Conservation (phyloP, 257 asterid species). For the Knoxia roxburghii region DNA sequence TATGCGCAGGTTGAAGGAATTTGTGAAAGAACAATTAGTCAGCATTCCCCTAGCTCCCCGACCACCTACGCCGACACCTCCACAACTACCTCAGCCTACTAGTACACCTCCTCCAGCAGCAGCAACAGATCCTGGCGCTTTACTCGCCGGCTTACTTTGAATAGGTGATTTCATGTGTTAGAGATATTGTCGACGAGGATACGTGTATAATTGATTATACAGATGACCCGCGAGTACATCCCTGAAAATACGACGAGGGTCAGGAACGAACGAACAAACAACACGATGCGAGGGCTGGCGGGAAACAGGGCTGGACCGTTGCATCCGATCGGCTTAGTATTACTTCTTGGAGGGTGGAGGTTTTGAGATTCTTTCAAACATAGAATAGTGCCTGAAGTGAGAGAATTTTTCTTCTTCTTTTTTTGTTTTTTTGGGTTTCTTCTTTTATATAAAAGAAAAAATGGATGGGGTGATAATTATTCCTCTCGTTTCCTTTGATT, state of each 20-base stretch:
- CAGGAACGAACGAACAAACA: constrained; percentile 5
- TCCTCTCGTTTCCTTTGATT: constrained; percentile 3
- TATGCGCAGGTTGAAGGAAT: constrained; percentile 72
- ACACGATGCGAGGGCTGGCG: constrained; percentile 49
- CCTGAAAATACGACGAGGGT: constrained; percentile 21
- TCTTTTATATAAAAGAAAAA: neutral
- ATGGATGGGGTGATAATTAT: constrained; percentile 16
- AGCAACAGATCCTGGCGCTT: constrained; percentile 65
- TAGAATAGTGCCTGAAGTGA: constrained; percentile 32
- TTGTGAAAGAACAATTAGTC: constrained; percentile 70
- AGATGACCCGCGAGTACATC: constrained; percentile 16
- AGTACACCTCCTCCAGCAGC: constrained; percentile 39
- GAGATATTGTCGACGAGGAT: constrained; percentile 14
- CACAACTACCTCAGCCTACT: constrained; percentile 49
- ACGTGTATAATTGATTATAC: constrained; percentile 37
- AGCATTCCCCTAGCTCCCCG: constrained; percentile 49
- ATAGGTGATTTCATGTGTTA: constrained; percentile 14
- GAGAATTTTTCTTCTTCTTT: constrained; percentile 11
- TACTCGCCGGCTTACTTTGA: constrained; percentile 82
- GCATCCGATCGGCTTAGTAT: constrained; percentile 23
- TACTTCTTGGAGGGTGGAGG: constrained; percentile 29
- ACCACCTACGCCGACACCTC: constrained; percentile 40
- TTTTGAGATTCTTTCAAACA: constrained; percentile 57
- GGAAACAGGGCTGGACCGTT: constrained; percentile 24
- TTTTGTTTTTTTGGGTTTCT: neutral